Conservation (phyloP, 2,329 filamentous ascomycete genomes). For the Cladophialophora yegresii region DNA sequence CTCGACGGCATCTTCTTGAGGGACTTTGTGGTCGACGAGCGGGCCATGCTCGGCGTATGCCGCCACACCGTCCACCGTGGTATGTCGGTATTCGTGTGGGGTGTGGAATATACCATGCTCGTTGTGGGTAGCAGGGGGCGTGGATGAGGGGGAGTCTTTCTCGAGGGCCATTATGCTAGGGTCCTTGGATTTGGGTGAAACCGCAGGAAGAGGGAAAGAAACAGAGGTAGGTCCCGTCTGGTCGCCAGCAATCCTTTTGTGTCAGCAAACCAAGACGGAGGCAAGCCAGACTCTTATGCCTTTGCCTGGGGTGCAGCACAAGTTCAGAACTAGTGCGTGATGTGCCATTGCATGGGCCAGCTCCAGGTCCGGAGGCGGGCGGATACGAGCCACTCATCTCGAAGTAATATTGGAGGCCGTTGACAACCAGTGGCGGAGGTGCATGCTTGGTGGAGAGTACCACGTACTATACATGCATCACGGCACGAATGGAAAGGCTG, state of each 20-base stretch:
- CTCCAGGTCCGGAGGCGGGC: constrained; percentile 19
- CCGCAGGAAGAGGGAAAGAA: constrained; percentile 1
- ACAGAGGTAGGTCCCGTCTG: constrained; percentile 6
- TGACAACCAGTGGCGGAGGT: constrained; percentile 14
- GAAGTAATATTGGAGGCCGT: not conserved
- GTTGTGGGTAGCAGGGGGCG: constrained; percentile 28
- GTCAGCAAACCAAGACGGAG: constrained; percentile 15
- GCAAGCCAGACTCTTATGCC: constrained; percentile 19
- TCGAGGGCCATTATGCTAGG: constrained; percentile 27
- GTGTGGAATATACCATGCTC: constrained; percentile 19
- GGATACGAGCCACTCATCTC: constrained; percentile 22
- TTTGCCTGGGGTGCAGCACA: constrained; percentile 8
- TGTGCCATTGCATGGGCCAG: constrained; percentile 9
- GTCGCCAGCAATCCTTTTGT: constrained; percentile 9
- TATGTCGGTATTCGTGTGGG: constrained; percentile 26
- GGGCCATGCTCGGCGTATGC: constrained; percentile 39
- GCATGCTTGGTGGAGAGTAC: constrained; percentile 16
- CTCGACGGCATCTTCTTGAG: constrained; percentile 38
- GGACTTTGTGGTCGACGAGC: constrained; percentile 40
- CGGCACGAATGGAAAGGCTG: constrained; percentile 21
- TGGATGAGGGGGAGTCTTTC: constrained; percentile 27
- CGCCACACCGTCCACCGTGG: constrained; percentile 27
- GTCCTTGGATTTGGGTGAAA: constrained; percentile 9
- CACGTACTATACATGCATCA: constrained; percentile 17
- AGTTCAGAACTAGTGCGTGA: constrained; percentile 1